Conservation (phyloP, 208 protist species). For the Crithidia fasciculata region DNA sequence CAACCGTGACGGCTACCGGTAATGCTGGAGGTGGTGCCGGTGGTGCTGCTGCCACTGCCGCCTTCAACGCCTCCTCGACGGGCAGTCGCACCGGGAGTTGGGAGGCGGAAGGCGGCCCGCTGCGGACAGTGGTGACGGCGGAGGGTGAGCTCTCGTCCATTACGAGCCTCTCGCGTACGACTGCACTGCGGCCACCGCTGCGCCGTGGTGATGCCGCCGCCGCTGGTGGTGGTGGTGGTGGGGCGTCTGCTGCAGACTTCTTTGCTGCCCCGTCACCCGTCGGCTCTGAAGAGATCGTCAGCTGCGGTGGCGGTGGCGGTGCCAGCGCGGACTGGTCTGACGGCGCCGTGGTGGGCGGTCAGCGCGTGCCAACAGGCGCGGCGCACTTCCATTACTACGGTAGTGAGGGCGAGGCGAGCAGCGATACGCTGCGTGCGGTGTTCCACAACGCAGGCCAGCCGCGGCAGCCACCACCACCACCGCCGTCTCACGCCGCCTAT, state of each 20-base stretch:
- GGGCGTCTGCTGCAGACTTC: neutral
- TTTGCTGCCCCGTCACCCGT: neutral
- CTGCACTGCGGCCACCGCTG: neutral
- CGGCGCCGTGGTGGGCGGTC: neutral
- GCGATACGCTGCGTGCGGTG: neutral
- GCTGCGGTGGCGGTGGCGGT: neutral
- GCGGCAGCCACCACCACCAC: neutral
- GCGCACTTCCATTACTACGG: neutral
- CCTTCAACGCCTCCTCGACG: conserved; percentile 8
- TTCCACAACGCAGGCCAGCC: neutral
- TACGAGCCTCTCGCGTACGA: conserved; percentile 1
- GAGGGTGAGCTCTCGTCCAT: conserved; percentile 16
- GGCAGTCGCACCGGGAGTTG: conserved; percentile 27
- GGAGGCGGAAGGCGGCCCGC: conserved; percentile 15
- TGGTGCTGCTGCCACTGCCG: neutral
- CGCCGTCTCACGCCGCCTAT: neutral
- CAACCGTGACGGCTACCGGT: no score
- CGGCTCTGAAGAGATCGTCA: neutral
- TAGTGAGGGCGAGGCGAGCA: no score
- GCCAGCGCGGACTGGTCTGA: neutral
- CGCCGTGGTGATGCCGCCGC: neutral
- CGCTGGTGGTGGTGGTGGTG: no score
- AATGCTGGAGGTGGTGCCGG: no score
- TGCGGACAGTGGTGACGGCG: conserved; percentile 6
- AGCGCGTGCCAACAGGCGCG: no score